These are phyloP conservation scores for Vaccinium darrowii DNA, from an alignment of 148 eudicot genomes.

Conservation along the genomic window DNA sequence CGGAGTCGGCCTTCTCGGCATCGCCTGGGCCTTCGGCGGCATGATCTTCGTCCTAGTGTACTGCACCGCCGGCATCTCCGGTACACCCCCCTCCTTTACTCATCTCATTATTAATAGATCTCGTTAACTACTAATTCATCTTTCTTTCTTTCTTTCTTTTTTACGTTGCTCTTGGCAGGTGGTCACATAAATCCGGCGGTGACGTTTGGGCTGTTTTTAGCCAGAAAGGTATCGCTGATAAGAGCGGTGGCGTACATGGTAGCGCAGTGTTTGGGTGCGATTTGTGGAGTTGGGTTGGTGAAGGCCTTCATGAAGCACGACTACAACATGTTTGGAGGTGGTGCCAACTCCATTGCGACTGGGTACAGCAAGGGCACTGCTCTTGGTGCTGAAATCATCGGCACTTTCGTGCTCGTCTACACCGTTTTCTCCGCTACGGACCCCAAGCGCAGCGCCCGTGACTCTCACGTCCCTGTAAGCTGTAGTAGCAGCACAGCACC, in stretches of 20 bases:
- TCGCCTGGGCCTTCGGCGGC: slow-evolving; percentile 96
- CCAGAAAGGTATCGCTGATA: slow-evolving; percentile 72
- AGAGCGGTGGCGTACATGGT: slow-evolving; percentile 70
- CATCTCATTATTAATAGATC: neutral
- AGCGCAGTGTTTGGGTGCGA: slow-evolving; percentile 78
- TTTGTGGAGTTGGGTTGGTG: slow-evolving; percentile 80
- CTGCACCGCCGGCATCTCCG: slow-evolving; percentile 98
- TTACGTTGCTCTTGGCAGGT: slow-evolving; percentile 29
- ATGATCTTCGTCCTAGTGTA: slow-evolving; percentile 91
- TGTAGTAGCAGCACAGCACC: too few species aligned
- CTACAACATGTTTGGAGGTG: slow-evolving; percentile 62
- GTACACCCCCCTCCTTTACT: slow-evolving; percentile 17
- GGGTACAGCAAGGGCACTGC: slow-evolving; percentile 81
- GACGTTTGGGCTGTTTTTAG: slow-evolving; percentile 76
- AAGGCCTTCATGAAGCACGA: slow-evolving; percentile 72
- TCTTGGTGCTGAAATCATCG: slow-evolving; percentile 84
- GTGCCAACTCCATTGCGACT: slow-evolving; percentile 49
- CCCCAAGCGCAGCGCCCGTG: slow-evolving; percentile 85
- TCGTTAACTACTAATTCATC: too few species aligned
- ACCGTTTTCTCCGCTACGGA: slow-evolving; percentile 93
- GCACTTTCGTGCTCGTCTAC: slow-evolving; percentile 85
- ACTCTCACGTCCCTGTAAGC: slow-evolving; percentile 85
- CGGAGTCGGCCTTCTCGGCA: slow-evolving; percentile 82
- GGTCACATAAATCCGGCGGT: slow-evolving; percentile 97
- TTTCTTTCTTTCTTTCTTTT: too few species aligned